Evolutionary conservation across 176 grass and related monocot species (phyloP), one percentile per base, ranked within the genome.

Genomic region (Phragmites australis): DNA sequence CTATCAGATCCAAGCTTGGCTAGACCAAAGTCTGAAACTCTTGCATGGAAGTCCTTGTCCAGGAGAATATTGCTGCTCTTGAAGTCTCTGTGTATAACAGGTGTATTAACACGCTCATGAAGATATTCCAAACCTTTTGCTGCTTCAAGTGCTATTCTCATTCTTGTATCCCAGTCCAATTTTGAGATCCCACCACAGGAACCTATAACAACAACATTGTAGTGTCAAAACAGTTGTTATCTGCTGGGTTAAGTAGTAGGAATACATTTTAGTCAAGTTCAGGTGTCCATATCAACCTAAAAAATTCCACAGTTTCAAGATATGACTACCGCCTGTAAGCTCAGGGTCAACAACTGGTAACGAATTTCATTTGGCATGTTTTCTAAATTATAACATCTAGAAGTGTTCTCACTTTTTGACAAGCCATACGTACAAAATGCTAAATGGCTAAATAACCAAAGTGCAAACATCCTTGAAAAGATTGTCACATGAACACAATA

Each of bases 11-110:
- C 93, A 88, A 93, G 84, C 81, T 99, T 99, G n/a, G 97, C 93
- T 74, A 99, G 85, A 79, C 97, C 97, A 53, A 99, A 99, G 76
- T 99, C 93, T 52, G 93, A 99, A 47, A 99, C 90, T 83, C 91
- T 95, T 72, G 97, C 97, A 84, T 86, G 88, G 68, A 91, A 99
- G 63, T 91, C 88, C 55, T 87, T 89, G 80, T 95, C 97, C 79
- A 99, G 87, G 30, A 99, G 83, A 83, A 99, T 99, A 80, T 99
- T 99, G 87, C 97, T 96, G 84, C 90, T 99, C 87, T 99, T 99
- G 86, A 99, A 95, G 80, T 99, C 93, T 68, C 93, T 89, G 61
- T 99, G 97, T 81, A 99, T 96, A 63, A 99, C 90, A 59, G 97
- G 90, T 59, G 93, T 90, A 66, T 63, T 90, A 47, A 94, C 90